A percentile compares a stretch with the other conserved stretches of the same genome.
phyloP scores from a whole-genome alignment of 257 asterid species.

The Prunella vulgaris region DNA sequence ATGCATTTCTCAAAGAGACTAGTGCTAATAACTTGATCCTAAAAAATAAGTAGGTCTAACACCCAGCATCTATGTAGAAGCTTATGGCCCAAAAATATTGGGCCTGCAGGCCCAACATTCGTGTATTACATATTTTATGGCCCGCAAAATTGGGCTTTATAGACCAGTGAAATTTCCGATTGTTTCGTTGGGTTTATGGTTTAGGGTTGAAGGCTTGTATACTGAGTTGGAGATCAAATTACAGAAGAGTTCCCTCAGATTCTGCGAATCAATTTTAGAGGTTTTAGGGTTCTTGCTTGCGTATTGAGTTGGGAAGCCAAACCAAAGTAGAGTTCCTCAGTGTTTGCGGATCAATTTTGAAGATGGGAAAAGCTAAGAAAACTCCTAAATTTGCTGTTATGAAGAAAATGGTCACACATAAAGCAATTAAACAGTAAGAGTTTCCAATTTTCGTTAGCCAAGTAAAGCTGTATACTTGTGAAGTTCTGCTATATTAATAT shows the following conservation, averaged over 20 bases:
- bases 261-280: not conserved
- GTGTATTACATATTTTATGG: no score
- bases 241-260: not conserved
- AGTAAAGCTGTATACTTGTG: not conserved
- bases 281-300: conserved; percentile 7
- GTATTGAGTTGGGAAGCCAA: not conserved
- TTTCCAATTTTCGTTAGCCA: not conserved
- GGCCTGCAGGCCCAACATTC: no score
- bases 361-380: conserved; percentile 90
- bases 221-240: not conserved
- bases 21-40: no score
- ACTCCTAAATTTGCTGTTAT: conserved; percentile 84
- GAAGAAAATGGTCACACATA: conserved; percentile 70
- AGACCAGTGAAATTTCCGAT: not conserved
- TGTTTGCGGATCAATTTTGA: conserved; percentile 8
- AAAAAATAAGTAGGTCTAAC: no score
- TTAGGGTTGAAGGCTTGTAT: conserved; percentile 4
- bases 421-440: conserved; percentile 70
- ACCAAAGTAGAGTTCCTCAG: not conserved
- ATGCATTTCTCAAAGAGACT: no score
- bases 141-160: conserved; percentile 6
- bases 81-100: no score
- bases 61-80: no score
- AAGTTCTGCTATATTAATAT: not conserved
- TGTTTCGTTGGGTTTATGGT: conserved; percentile 6